Conservation (phyloP, 2,329 filamentous ascomycete species). For the Colletotrichum destructivum region DNA sequence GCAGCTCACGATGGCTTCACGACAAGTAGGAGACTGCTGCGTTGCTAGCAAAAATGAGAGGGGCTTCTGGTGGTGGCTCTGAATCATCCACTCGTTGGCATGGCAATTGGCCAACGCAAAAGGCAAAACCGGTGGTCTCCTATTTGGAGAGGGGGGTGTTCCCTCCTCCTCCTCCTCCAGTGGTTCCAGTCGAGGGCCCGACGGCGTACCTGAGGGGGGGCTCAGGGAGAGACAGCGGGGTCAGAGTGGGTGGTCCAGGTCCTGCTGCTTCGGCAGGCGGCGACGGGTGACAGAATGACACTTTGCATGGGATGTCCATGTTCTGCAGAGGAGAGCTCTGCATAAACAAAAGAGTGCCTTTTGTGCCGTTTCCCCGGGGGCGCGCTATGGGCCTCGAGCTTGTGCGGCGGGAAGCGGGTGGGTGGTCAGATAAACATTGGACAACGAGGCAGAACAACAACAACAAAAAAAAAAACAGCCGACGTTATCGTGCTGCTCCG, state of each 20-base stretch:
- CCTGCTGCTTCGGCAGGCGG: conserved; percentile 1
- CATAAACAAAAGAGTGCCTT: conserved; percentile 27
- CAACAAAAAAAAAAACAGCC: not conserved
- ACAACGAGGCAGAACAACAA: conserved; percentile 3
- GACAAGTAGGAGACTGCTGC: conserved; percentile 12
- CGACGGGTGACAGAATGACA: conserved; percentile 8
- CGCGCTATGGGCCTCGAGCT: conserved; percentile 29
- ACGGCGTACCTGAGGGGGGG: conserved; percentile 8
- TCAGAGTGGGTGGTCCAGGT: not conserved
- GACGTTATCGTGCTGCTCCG: not conserved
- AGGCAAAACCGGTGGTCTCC: conserved; percentile 28
- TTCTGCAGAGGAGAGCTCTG: conserved; percentile 31
- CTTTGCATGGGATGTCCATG: conserved; percentile 35
- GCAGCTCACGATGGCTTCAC: conserved; percentile 29
- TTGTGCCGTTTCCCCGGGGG: conserved; percentile 33
- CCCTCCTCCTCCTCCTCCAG: conserved; percentile 27
- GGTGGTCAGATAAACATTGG: conserved; percentile 40
- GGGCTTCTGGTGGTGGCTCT: not conserved
- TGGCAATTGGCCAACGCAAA: conserved; percentile 29
- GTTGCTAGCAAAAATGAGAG: conserved; percentile 4
- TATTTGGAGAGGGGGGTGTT: conserved; percentile 33
- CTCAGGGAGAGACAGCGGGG: conserved; percentile 7
- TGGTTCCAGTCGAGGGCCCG: conserved; percentile 6
- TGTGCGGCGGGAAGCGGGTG: conserved; percentile 12
- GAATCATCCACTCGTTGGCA: conserved; percentile 30